Percentiles rank a stretch among this genome's conserved stretches.
phyloP scores from a whole-genome alignment of 495 filamentous ascomycete genomes.

The Staphylotrichum tortipilum region DNA sequence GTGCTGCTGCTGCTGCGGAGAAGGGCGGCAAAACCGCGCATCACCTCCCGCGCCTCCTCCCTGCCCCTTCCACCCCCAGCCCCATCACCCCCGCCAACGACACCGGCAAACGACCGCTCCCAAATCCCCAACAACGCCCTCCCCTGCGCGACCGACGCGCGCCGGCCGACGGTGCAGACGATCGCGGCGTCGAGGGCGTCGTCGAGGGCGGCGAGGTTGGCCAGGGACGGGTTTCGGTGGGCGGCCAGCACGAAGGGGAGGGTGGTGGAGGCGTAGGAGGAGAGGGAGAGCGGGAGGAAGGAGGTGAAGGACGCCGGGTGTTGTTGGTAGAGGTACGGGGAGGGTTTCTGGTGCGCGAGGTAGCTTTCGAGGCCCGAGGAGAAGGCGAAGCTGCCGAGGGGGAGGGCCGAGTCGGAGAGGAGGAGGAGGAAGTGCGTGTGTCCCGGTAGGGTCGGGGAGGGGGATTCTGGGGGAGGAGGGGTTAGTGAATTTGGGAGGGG shows the following conservation, averaged over 20 bases:
- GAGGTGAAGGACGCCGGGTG: slow-evolving; percentile 48
- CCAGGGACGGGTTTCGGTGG: slow-evolving; percentile 48
- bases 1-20: too few relatives aligned
- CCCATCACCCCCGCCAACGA: not conserved
- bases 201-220: slow-evolving; percentile 53
- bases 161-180: slow-evolving; percentile 76
- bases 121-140: slow-evolving; percentile 80
- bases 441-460: not conserved
- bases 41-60: not conserved
- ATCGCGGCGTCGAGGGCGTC: slow-evolving; percentile 80
- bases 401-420: slow-evolving; percentile 90
- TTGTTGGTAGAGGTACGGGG: slow-evolving; percentile 9
- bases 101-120: slow-evolving; percentile 58
- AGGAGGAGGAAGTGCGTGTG: slow-evolving; percentile 72
- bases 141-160: slow-evolving; percentile 78
- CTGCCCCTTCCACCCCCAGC: not conserved
- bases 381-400: slow-evolving; percentile 94
- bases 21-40: slow-evolving; percentile 24
- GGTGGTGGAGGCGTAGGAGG: slow-evolving; percentile 66
- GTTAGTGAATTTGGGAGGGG: not conserved
- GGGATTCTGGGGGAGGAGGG: not conserved
- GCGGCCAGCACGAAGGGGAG: slow-evolving; percentile 80
- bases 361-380: slow-evolving; percentile 90
- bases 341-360: slow-evolving; percentile 61
- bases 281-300: slow-evolving; percentile 73